Percentiles rank a stretch among this genome's conserved stretches.
Conservation (phyloP, 1,284 basidiomycete genomes). For the Sanghuangporus baumii region DNA sequence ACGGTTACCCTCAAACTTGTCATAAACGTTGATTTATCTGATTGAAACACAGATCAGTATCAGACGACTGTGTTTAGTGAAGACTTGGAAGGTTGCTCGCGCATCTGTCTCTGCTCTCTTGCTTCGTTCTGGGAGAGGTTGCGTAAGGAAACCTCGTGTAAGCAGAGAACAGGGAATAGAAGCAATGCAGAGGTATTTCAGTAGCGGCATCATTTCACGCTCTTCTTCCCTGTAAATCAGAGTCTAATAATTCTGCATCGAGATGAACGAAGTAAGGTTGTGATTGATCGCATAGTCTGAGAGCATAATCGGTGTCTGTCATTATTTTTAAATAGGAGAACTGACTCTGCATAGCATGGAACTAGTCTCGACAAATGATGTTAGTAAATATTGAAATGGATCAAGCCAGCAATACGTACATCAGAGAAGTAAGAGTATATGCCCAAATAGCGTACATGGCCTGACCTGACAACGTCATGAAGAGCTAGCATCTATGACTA, state of each 20-base stretch:
- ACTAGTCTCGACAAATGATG: slow-evolving; percentile 15
- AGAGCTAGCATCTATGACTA: slow-evolving; percentile 51
- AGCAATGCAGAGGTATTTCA: slow-evolving; percentile 33
- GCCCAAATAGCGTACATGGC: slow-evolving; percentile 44
- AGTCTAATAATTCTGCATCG: slow-evolving; percentile 65
- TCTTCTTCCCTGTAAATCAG: slow-evolving; percentile 62
- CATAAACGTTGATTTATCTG: not conserved
- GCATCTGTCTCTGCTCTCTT: slow-evolving; percentile 21
- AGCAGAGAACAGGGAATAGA: slow-evolving; percentile 47
- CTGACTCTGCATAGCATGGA: slow-evolving; percentile 34
- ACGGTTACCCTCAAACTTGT: not conserved
- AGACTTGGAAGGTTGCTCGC: not conserved
- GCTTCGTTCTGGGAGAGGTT: slow-evolving; percentile 33
- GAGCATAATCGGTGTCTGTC: not conserved
- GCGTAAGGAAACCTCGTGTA: slow-evolving; percentile 40
- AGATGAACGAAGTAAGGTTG: slow-evolving; percentile 59
- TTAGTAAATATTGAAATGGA: not conserved
- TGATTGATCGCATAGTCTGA: slow-evolving; percentile 43
- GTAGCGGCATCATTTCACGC: slow-evolving; percentile 60
- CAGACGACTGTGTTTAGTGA: too few species aligned
- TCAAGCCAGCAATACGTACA: slow-evolving; percentile 29
- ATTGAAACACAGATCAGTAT: not conserved
- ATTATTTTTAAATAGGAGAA: not conserved
- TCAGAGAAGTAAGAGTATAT: slow-evolving; percentile 39
- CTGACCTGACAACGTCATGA: slow-evolving; percentile 40